Evolutionary conservation across 2,329 filamentous ascomycete species (phyloP).

Genomic region (Fusarium acutatum): DNA sequence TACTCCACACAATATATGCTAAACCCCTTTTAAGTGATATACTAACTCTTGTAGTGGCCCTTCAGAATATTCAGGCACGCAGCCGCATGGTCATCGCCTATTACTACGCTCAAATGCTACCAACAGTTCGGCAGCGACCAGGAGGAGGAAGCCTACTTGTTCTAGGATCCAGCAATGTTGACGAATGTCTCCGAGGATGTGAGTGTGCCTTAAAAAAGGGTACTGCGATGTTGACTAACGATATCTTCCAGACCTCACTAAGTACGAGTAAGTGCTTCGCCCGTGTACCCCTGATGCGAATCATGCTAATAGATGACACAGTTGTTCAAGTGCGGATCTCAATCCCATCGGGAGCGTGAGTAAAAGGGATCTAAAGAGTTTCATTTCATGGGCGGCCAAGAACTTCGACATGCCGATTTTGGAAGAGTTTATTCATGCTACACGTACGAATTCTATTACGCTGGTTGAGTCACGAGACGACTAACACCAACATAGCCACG

Average conservation of each 20-base stretch:
- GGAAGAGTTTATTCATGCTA: slow-evolving; percentile 67
- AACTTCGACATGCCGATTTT: slow-evolving; percentile 70
- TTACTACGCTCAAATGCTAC: slow-evolving; percentile 51
- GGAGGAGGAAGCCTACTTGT: slow-evolving; percentile 40
- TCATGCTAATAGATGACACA: neutral
- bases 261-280: slow-evolving; percentile 30
- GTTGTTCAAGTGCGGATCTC: neutral
- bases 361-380: slow-evolving; percentile 70
- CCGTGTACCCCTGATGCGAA: neutral
- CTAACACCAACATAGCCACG: neutral
- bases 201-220: neutral
- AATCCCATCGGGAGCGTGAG: neutral
- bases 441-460: slow-evolving; percentile 49
- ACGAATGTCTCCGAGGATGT: slow-evolving; percentile 34
- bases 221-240: neutral
- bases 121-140: slow-evolving; percentile 32
- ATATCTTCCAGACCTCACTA: slow-evolving; percentile 12
- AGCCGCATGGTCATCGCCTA: slow-evolving; percentile 26
- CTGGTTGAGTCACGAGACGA: neutral
- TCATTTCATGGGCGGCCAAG: slow-evolving; percentile 66
- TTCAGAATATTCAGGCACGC: slow-evolving; percentile 25
- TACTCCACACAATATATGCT: too few species aligned
- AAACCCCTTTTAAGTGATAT: slow-evolving; percentile 43
- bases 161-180: slow-evolving; percentile 43
- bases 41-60: slow-evolving; percentile 14